Percentiles rank a stretch among this genome's conserved stretches.
Conservation (phyloP, 2,329 filamentous ascomycete genomes). For the Phyllosticta citriasiana region DNA sequence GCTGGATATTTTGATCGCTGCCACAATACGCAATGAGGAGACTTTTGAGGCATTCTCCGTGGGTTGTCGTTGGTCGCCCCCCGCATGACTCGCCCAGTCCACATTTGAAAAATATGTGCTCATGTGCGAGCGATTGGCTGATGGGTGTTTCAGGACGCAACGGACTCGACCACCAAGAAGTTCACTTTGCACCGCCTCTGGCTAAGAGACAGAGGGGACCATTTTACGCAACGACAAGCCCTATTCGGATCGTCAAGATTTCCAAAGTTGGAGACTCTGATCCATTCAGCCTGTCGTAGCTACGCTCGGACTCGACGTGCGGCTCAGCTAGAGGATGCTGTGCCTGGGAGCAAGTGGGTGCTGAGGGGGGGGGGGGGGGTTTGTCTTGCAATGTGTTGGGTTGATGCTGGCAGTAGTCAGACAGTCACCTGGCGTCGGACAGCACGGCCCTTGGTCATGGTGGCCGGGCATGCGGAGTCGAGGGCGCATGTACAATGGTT, state of each 20-base stretch:
- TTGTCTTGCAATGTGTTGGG: background rate
- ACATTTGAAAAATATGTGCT: background rate
- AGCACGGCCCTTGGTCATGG: background rate
- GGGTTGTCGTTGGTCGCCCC: constrained; percentile 42
- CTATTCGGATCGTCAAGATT: constrained; percentile 42
- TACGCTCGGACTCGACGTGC: background rate
- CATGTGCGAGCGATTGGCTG: constrained; percentile 2
- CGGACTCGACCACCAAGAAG: constrained; percentile 23
- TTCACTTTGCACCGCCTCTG: constrained; percentile 22
- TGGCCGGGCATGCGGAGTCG: background rate
- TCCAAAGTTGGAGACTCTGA: constrained; percentile 3
- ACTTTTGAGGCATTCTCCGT: constrained; percentile 58
- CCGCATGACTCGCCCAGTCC: constrained; percentile 5
- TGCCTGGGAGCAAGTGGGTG: background rate
- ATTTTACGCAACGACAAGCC: constrained; percentile 52
- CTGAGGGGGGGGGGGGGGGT: background rate
- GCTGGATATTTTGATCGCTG: constrained; percentile 55
- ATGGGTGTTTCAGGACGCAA: constrained; percentile 27
- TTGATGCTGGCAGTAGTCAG: background rate
- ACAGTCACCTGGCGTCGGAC: background rate
- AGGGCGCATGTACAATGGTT: background rate
- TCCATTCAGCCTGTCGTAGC: constrained; percentile 1
- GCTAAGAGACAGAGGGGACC: constrained; percentile 46
- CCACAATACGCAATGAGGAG: constrained; percentile 58
- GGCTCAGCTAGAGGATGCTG: background rate